These are phyloP conservation scores for Wickerhamomyces sp. DNA, from an alignment of 1,139 yeast genomes.

Conservation along the genomic window DNA sequence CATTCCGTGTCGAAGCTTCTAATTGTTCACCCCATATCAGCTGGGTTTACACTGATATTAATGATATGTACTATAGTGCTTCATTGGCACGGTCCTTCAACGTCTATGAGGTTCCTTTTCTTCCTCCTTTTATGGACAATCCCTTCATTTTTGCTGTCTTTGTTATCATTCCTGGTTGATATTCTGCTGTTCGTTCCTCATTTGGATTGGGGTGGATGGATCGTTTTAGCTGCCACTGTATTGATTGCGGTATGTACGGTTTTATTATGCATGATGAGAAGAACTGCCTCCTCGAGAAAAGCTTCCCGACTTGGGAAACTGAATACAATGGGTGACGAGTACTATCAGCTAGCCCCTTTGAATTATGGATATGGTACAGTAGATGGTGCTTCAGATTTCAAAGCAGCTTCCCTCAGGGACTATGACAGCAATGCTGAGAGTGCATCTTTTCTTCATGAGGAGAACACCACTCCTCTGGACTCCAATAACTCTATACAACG, in stretches of 20 bases:
- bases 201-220: constrained; percentile 66
- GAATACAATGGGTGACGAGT: constrained; percentile 19
- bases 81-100: constrained; percentile 34
- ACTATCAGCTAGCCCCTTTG: constrained; percentile 29
- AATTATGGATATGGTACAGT: constrained; percentile 30
- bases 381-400: constrained; percentile 32
- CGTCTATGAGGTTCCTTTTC: constrained; percentile 27
- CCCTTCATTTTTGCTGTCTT: constrained; percentile 46
- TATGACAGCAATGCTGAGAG: constrained; percentile 23
- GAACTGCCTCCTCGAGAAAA: constrained; percentile 45
- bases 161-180: constrained; percentile 48
- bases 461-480: constrained; percentile 26
- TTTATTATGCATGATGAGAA: constrained; percentile 46
- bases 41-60: constrained; percentile 65
- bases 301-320: constrained; percentile 23
- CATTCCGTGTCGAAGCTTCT: constrained; percentile 64
- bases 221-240: constrained; percentile 60
- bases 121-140: constrained; percentile 32
- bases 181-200: constrained; percentile 59
- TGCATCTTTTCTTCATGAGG: constrained; percentile 21
- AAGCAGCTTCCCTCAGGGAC: constrained; percentile 15
- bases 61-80: constrained; percentile 33
- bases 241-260: constrained; percentile 30
- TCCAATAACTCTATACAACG: constrained; percentile 13
- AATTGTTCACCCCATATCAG: constrained; percentile 77